Evolutionary conservation across 2,329 filamentous ascomycete genomes (phyloP), one percentile per base, ranked within the genome.

Genomic region (Chaetomium globosum): DNA sequence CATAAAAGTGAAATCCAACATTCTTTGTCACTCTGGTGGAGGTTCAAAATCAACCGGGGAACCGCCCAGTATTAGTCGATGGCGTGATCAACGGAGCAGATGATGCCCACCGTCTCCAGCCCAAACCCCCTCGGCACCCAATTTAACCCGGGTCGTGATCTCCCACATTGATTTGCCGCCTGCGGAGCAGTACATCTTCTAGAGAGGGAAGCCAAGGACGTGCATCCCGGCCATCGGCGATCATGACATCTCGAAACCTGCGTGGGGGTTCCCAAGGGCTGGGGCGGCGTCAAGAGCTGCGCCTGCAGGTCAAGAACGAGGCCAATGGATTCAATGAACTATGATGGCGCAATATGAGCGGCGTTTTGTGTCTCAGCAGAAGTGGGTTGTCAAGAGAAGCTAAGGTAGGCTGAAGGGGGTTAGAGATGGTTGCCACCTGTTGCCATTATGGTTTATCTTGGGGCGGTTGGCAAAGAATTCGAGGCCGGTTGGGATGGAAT

Each of bases 291-390:
- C 10, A 12, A 23, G 23, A 13, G n/a, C 54, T 16, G 23, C 33
- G 30, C 19, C 13, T 36, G 53, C 8, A 7, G 31, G 52, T 30
- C 16, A 1, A 43, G 31, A 12, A 21, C 7, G 28, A 67, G 30
- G 19, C 62, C 61, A 65, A 68, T 67, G 63, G 59, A 63, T 57
- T 54, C 48, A 33, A 26, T 31, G 59, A 13, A 19, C 49, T 36
- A 10, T 55, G 62, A 68, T 69, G 62, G 68, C 68, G 68, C 68
- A 68, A 69, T 69, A 49, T 19, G 58, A 31, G 53, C 62, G 36
- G 30, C 30, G 57, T 65, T 65, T 67, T 67, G 65, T 65, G 54
- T 64, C 28, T 63, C 28, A 26, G 10, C 9, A 58, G 30, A 39
- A 59, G 64, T 58, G 57, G 48, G 28, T 39, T 56, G 21, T 19